These are phyloP conservation scores for Ilex aquifolium DNA, from an alignment of 257 asterid genomes.

Conservation along the genomic window DNA sequence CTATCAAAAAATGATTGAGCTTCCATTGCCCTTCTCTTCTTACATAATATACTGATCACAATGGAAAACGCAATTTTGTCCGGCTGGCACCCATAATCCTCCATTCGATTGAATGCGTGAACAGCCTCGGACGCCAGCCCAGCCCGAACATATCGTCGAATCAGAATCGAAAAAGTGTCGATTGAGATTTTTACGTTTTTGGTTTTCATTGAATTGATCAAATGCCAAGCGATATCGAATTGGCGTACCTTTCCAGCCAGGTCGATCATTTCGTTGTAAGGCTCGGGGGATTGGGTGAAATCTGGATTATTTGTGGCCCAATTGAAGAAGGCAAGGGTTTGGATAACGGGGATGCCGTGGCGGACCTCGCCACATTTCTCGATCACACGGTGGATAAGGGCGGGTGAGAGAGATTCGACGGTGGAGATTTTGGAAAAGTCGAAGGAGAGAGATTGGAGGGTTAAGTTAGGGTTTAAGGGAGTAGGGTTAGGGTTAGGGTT, in stretches of 20 bases:
- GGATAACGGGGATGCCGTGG: slow-evolving; percentile 78
- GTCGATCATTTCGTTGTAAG: slow-evolving; percentile 64
- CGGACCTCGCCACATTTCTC: slow-evolving; percentile 70
- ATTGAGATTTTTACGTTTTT: slow-evolving; percentile 34
- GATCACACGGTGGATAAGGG: slow-evolving; percentile 42
- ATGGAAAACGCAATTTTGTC: slow-evolving; percentile 54
- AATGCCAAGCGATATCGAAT: slow-evolving; percentile 74
- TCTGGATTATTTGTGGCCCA: slow-evolving; percentile 37
- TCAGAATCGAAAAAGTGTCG: slow-evolving; percentile 60
- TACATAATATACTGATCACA: slow-evolving; percentile 58
- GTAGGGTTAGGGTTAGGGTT: slow-evolving; percentile 36
- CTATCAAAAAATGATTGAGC: slow-evolving; percentile 83
- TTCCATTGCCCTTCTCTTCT: slow-evolving; percentile 63
- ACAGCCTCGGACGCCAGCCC: slow-evolving; percentile 79
- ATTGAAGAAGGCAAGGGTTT: slow-evolving; percentile 80
- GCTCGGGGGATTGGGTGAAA: slow-evolving; percentile 13
- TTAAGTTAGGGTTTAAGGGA: slow-evolving; percentile 43
- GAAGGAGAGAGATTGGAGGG: slow-evolving; percentile 48
- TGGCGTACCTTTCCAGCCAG: slow-evolving; percentile 75
- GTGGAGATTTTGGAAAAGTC: slow-evolving; percentile 47
- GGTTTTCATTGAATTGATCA: slow-evolving; percentile 53
- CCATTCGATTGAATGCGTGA: slow-evolving; percentile 72
- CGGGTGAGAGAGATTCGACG: slow-evolving; percentile 27
- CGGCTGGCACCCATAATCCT: slow-evolving; percentile 70
- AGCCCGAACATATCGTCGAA: slow-evolving; percentile 73